Conservation (phyloP, 1,284 basidiomycete species). For the Cronartium ribicola region DNA sequence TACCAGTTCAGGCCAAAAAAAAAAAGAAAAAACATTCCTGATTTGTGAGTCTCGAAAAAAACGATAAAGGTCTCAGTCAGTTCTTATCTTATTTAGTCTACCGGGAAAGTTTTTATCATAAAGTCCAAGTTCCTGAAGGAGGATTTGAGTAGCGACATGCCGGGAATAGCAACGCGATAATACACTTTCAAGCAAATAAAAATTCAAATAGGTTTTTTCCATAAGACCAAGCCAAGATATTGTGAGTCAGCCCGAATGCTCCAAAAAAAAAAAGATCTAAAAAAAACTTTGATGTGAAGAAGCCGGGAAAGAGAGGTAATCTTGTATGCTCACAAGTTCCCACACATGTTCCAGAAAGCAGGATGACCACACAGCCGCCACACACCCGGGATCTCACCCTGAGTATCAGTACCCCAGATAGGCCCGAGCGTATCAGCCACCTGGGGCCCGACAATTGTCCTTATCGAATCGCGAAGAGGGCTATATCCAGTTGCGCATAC, state of each 20-base stretch:
- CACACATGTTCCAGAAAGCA: constrained; percentile 31
- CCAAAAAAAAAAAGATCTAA: not conserved
- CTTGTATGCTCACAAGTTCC: constrained; percentile 16
- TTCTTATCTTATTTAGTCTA: not conserved
- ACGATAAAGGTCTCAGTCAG: too few relatives aligned
- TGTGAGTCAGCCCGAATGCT: not conserved
- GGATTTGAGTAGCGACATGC: constrained; percentile 30
- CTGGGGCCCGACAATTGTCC: constrained; percentile 57
- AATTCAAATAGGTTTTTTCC: not conserved
- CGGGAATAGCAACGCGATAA: constrained; percentile 25
- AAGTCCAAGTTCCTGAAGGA: constrained; percentile 15
- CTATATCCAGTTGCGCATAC: constrained; percentile 46
- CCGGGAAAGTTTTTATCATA: constrained; percentile 27
- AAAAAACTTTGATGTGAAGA: too few relatives aligned
- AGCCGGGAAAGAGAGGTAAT: too few relatives aligned
- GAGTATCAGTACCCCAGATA: constrained; percentile 61
- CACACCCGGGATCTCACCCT: constrained; percentile 58
- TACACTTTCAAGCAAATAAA: not conserved
- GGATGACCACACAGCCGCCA: constrained; percentile 36
- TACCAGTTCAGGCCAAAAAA: too few relatives aligned
- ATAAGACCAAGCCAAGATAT: not conserved
- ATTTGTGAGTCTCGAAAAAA: too few relatives aligned
- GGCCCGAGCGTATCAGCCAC: constrained; percentile 56
- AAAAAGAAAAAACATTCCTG: too few relatives aligned
- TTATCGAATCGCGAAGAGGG: constrained; percentile 48